Percentiles rank a stretch among this genome's conserved stretches.
Evolutionary conservation across 2,329 filamentous ascomycete species (phyloP).

Genomic region (Pseudocercospora cruenta): DNA sequence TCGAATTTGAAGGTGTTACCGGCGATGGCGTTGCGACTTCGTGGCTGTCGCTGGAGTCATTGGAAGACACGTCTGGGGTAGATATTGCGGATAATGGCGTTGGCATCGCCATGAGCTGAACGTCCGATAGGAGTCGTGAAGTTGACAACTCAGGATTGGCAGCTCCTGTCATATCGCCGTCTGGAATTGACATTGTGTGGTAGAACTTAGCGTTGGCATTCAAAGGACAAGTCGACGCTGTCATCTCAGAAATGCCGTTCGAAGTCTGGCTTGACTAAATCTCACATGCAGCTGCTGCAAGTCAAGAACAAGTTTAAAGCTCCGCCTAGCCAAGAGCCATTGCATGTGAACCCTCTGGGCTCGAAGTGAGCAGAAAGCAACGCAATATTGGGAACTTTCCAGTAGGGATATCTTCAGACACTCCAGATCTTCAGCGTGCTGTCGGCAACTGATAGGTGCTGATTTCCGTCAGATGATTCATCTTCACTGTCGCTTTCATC

Average conservation of each 20-base stretch:
- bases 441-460: not conserved
- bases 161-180: not conserved
- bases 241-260: not conserved
- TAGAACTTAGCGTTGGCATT: not conserved
- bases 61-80: not conserved
- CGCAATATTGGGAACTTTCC: not conserved
- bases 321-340: not conserved
- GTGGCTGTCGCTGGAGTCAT: not conserved
- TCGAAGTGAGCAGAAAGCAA: not conserved
- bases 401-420: not conserved
- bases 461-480: not conserved
- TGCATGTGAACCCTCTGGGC: not conserved
- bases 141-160: not conserved
- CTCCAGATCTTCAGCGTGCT: slow-evolving; percentile 24
- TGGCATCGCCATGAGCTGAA: not conserved
- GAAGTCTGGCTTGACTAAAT: not conserved
- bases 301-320: not conserved
- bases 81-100: not conserved
- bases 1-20: not conserved
- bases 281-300: not conserved
- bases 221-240: not conserved
- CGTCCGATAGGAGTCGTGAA: not conserved
- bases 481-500: slow-evolving; percentile 11
- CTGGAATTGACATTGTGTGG: not conserved
- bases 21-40: not conserved